Percentiles rank a stretch among this genome's conserved stretches.
Conservation (phyloP, 768 basidiomycete genomes). For the Hygrophorus pudorinus region DNA sequence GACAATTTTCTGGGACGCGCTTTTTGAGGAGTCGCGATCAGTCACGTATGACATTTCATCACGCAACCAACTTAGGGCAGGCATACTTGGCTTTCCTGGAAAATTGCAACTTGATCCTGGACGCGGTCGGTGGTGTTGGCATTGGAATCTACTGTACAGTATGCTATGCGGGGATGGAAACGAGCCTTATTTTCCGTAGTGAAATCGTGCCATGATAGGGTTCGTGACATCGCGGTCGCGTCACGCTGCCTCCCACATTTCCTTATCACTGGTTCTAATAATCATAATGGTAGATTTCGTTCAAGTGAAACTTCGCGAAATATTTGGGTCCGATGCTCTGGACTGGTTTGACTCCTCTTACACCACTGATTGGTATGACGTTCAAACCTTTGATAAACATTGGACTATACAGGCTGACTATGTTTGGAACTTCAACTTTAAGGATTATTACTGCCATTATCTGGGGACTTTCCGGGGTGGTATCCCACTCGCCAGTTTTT, state of each 20-base stretch:
- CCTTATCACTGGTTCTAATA: too few relatives aligned
- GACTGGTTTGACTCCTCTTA: slow-evolving; percentile 39
- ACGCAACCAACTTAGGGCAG: too few relatives aligned
- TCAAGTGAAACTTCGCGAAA: neutral
- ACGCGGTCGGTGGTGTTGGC: too few relatives aligned
- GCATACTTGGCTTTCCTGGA: too few relatives aligned
- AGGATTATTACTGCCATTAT: slow-evolving; percentile 28
- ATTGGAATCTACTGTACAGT: too few relatives aligned
- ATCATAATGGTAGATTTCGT: neutral
- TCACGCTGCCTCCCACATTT: too few relatives aligned
- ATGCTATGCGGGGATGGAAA: too few relatives aligned
- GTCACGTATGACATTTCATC: slow-evolving; percentile 9
- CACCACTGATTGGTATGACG: slow-evolving; percentile 41
- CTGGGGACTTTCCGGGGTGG: slow-evolving; percentile 32
- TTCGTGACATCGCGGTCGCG: too few relatives aligned
- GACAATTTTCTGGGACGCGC: slow-evolving; percentile 11
- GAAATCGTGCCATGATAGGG: too few relatives aligned
- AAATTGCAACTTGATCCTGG: too few relatives aligned
- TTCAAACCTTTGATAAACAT: neutral
- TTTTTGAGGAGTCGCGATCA: too few relatives aligned
- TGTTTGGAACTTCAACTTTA: slow-evolving; percentile 9
- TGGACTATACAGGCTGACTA: neutral
- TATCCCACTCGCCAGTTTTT: slow-evolving; percentile 31
- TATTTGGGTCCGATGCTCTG: slow-evolving; percentile 27
- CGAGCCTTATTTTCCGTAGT: too few relatives aligned